These are phyloP conservation scores for Cytospora mali DNA, from an alignment of 2,329 filamentous ascomycete genomes.

Conservation along the genomic window DNA sequence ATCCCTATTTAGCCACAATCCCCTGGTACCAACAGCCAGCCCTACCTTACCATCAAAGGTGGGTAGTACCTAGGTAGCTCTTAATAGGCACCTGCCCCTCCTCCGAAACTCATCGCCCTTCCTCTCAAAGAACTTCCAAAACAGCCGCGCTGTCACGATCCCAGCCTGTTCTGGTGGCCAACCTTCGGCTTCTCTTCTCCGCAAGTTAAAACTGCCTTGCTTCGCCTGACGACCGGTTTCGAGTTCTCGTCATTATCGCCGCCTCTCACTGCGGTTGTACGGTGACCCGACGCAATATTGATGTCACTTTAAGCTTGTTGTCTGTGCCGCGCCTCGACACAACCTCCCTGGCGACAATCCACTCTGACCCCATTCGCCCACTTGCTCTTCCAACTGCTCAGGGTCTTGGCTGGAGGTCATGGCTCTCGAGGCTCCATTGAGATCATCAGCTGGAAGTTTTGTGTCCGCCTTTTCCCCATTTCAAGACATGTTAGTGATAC, in stretches of 20 bases:
- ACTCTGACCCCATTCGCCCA: neutral
- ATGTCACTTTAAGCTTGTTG: constrained; percentile 12
- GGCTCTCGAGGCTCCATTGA: constrained; percentile 65
- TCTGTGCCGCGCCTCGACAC: constrained; percentile 8
- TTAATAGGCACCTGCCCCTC: constrained; percentile 28
- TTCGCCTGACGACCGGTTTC: constrained; percentile 18
- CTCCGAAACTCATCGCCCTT: constrained; percentile 10
- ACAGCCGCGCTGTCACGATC: constrained; percentile 22
- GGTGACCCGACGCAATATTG: constrained; percentile 14
- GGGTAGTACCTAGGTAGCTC: constrained; percentile 16
- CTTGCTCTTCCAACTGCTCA: neutral
- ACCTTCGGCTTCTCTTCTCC: constrained; percentile 8
- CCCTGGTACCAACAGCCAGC: constrained; percentile 25
- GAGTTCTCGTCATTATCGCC: constrained; percentile 4
- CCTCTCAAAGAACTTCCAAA: constrained; percentile 4
- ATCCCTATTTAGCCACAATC: constrained; percentile 23
- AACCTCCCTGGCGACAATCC: neutral
- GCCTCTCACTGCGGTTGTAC: constrained; percentile 13
- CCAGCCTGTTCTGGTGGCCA: constrained; percentile 11
- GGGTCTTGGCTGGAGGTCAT: constrained; percentile 41
- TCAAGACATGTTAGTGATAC: constrained; percentile 54
- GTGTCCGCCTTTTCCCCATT: constrained; percentile 56
- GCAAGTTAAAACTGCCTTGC: constrained; percentile 18
- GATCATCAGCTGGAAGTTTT: constrained; percentile 62
- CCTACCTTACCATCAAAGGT: constrained; percentile 24